These are phyloP conservation scores for Amanita rubescens DNA, from an alignment of 768 basidiomycete genomes.

Conservation along the genomic window DNA sequence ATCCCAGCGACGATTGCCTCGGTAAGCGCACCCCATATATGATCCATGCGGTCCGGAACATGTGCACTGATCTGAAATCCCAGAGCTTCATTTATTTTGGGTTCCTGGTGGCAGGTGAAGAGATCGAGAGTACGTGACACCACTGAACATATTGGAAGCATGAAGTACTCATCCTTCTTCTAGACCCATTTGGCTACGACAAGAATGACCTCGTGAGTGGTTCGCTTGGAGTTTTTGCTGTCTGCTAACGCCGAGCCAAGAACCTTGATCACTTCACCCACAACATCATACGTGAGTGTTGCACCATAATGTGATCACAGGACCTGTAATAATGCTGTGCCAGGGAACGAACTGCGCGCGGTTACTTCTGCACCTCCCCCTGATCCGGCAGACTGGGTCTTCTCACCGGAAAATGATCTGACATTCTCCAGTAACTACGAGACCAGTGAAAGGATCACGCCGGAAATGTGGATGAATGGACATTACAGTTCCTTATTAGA, in stretches of 20 bases:
- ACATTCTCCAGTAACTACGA: slow-evolving; percentile 33
- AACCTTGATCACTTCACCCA: slow-evolving; percentile 68
- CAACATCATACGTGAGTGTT: slow-evolving; percentile 52
- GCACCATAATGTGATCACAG: background rate
- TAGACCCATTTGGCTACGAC: slow-evolving; percentile 56
- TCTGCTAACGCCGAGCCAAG: slow-evolving; percentile 17
- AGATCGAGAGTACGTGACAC: slow-evolving; percentile 58
- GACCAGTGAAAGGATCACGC: slow-evolving; percentile 36
- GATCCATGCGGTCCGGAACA: slow-evolving; percentile 2
- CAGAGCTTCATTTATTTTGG: slow-evolving; percentile 69
- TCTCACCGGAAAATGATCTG: slow-evolving; percentile 50
- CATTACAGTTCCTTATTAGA: slow-evolving; percentile 40
- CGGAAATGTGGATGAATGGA: slow-evolving; percentile 49
- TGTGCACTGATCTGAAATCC: slow-evolving; percentile 2
- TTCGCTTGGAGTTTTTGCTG: background rate
- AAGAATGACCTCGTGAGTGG: slow-evolving; percentile 58
- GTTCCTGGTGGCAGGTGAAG: slow-evolving; percentile 66
- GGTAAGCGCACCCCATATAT: slow-evolving; percentile 25
- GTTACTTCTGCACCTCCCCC: slow-evolving; percentile 55
- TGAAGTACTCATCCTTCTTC: background rate
- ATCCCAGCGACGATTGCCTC: slow-evolving; percentile 53
- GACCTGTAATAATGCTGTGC: slow-evolving; percentile 1
- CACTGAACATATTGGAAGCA: background rate
- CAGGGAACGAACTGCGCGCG: slow-evolving; percentile 56
- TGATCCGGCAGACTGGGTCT: slow-evolving; percentile 54